Percentiles rank a stretch among this genome's conserved stretches.
phyloP scores from a whole-genome alignment of 768 basidiomycete genomes.

The Tulasnella sp. region DNA sequence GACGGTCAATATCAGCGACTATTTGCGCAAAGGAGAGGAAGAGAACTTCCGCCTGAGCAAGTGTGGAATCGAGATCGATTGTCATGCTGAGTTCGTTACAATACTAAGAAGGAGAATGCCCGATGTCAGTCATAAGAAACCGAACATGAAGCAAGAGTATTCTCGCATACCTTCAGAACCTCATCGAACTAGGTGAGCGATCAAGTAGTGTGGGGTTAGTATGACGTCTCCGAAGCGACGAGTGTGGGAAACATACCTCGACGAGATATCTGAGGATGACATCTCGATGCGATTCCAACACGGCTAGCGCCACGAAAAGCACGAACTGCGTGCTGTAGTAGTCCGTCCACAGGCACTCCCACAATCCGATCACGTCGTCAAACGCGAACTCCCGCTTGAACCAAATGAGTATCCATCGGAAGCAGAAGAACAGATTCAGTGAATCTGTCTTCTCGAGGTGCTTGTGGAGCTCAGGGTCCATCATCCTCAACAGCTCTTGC shows the following conservation, averaged over 20 bases:
- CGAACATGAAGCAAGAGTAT: not conserved
- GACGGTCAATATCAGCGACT: slow-evolving; percentile 79
- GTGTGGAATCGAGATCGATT: slow-evolving; percentile 90
- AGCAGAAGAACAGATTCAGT: slow-evolving; percentile 95
- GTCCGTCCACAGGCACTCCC: slow-evolving; percentile 92
- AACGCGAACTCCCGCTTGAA: slow-evolving; percentile 98
- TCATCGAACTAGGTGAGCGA: slow-evolving; percentile 59
- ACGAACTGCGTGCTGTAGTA: slow-evolving; percentile 81
- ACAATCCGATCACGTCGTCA: slow-evolving; percentile 75
- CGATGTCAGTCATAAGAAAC: not conserved
- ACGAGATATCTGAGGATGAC: slow-evolving; percentile 91
- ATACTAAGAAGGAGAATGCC: slow-evolving; percentile 38
- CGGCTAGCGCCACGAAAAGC: slow-evolving; percentile 88
- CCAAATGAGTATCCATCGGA: slow-evolving; percentile 88
- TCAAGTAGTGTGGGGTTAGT: not conserved
- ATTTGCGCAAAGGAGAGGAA: slow-evolving; percentile 85
- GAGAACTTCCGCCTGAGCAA: slow-evolving; percentile 93
- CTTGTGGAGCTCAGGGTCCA: slow-evolving; percentile 92
- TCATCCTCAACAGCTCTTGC: slow-evolving; percentile 80
- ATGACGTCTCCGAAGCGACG: too few species aligned
- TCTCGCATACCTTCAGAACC: slow-evolving; percentile 47
- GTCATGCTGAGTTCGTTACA: slow-evolving; percentile 94
- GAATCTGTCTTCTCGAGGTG: slow-evolving; percentile 83
- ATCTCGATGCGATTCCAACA: slow-evolving; percentile 90
- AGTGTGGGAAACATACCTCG: slow-evolving; percentile 74